Conservation (phyloP, 176 grass and related monocot species). For the Oryza coarctata region DNA sequence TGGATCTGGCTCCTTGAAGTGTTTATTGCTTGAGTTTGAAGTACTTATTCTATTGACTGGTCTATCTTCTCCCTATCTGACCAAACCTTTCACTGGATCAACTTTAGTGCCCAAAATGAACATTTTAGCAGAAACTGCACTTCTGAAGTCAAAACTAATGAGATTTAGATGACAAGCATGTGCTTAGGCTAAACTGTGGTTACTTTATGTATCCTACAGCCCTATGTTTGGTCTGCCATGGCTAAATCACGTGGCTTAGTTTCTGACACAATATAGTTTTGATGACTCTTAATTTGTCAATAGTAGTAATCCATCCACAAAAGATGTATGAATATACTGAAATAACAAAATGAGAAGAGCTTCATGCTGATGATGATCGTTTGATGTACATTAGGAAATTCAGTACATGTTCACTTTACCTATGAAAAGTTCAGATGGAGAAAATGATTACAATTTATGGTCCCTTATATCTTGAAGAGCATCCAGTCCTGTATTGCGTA, state of each 20-base stretch:
- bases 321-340: not conserved
- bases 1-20: not conserved
- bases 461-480: not conserved
- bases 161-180: not conserved
- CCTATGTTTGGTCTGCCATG: not conserved
- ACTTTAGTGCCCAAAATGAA: slow-evolving; percentile 15
- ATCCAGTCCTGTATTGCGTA: not conserved
- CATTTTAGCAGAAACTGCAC: not conserved
- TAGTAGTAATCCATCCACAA: not conserved
- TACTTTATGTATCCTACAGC: slow-evolving; percentile 19
- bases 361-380: not conserved
- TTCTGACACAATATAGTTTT: not conserved
- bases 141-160: slow-evolving; percentile 18
- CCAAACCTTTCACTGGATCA: slow-evolving; percentile 9
- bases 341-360: not conserved
- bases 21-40: not conserved
- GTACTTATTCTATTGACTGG: not conserved
- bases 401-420: not conserved
- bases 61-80: slow-evolving; percentile 27
- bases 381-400: not conserved
- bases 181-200: not conserved
- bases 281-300: not conserved
- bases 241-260: not conserved
- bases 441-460: slow-evolving; percentile 1
- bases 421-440: not conserved